Percentiles rank a stretch among this genome's conserved stretches.
These are phyloP conservation scores for Catunica adiposa DNA, from an alignment of 2,329 filamentous ascomycete species.

Conservation along the genomic window DNA sequence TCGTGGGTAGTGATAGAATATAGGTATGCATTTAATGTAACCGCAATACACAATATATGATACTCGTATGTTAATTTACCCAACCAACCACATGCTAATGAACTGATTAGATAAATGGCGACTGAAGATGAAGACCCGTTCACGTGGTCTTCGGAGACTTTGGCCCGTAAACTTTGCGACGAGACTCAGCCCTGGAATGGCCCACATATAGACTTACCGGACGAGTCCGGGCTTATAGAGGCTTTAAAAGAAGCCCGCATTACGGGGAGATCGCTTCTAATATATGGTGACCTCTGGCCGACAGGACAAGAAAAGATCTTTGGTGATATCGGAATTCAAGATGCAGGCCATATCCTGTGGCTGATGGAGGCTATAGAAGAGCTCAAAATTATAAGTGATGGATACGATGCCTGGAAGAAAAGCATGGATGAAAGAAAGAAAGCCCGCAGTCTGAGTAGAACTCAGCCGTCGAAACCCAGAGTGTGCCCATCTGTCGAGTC, in stretches of 20 bases:
- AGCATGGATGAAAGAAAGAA: neutral
- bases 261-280: conserved; percentile 48
- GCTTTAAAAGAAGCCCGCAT: conserved; percentile 45
- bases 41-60: too few species aligned
- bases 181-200: conserved; percentile 31
- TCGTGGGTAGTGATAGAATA: too few species aligned
- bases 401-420: conserved; percentile 13
- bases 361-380: conserved; percentile 11
- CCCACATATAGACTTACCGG: conserved; percentile 20
- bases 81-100: too few species aligned
- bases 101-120: too few species aligned
- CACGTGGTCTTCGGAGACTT: conserved; percentile 51
- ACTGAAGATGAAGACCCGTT: conserved; percentile 44
- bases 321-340: conserved; percentile 37
- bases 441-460: neutral
- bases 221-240: conserved; percentile 29
- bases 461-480: too few species aligned
- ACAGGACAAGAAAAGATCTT: conserved; percentile 33
- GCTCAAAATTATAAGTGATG: conserved; percentile 15
- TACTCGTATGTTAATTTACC: too few species aligned
- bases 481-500: too few species aligned
- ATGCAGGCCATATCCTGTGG: conserved; percentile 31
- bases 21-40: too few species aligned
- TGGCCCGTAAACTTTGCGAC: conserved; percentile 50
- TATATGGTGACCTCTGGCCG: conserved; percentile 29